These are phyloP conservation scores for Fusarium sp. DNA, from an alignment of 2,329 filamentous ascomycete species.

Conservation along the genomic window DNA sequence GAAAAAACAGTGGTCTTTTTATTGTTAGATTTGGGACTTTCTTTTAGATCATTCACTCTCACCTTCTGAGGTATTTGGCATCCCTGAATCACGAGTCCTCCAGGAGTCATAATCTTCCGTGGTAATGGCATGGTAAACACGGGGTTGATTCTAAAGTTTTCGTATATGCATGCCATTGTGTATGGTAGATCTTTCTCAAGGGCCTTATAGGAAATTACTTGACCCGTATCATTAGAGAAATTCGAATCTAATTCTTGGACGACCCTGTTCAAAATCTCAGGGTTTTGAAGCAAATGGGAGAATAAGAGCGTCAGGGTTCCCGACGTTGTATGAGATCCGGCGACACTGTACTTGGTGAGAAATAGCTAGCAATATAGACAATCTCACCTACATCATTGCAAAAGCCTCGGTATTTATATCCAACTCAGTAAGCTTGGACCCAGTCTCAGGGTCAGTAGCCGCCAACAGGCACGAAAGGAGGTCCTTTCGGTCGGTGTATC, in stretches of 20 bases:
- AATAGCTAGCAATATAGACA: rapidly evolving
- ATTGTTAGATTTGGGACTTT: background rate
- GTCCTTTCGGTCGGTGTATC: background rate
- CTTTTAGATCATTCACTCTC: rapidly evolving
- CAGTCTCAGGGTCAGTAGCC: background rate
- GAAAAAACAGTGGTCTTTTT: background rate
- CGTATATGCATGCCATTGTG: background rate
- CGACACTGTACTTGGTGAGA: background rate
- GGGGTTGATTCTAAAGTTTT: background rate
- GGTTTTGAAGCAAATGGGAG: background rate
- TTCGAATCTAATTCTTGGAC: background rate
- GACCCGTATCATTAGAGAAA: rapidly evolving
- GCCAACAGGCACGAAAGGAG: background rate
- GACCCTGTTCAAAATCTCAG: rapidly evolving
- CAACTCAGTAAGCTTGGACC: background rate
- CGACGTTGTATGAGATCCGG: background rate
- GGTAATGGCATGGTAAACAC: background rate
- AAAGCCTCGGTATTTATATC: background rate
- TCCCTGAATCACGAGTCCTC: background rate
- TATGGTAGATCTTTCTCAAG: background rate
- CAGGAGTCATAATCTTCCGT: background rate
- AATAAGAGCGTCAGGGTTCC: background rate
- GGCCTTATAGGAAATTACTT: rapidly evolving
- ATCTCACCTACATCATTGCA: background rate
- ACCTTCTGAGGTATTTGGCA: background rate